Percentiles rank a stretch among this genome's conserved stretches.
Conservation (phyloP, 192 early-diverging fungal genomes). For the Paraglomus occultum region DNA sequence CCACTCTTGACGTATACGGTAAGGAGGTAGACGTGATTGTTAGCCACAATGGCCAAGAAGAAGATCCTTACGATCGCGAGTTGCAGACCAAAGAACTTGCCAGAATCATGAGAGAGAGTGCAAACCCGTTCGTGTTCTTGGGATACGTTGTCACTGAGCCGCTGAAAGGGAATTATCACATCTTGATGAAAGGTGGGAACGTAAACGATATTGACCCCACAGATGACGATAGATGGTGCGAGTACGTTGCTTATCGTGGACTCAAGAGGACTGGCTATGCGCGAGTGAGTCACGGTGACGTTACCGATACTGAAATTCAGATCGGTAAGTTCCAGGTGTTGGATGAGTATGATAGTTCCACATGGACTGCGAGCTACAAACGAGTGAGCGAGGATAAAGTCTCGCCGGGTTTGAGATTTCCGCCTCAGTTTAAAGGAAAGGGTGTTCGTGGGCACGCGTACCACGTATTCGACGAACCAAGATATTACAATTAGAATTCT, state of each 20-base stretch:
- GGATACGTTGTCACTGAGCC: slow-evolving; percentile 82
- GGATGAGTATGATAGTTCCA: slow-evolving; percentile 34
- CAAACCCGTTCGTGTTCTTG: slow-evolving; percentile 74
- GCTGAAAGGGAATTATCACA: slow-evolving; percentile 57
- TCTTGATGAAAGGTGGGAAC: slow-evolving; percentile 62
- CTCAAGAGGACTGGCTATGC: slow-evolving; percentile 72
- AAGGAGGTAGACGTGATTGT: slow-evolving; percentile 77
- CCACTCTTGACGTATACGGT: slow-evolving; percentile 81
- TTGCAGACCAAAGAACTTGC: slow-evolving; percentile 78
- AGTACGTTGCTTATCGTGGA: slow-evolving; percentile 80
- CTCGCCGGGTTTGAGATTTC: slow-evolving; percentile 57
- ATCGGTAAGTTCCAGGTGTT: slow-evolving; percentile 70
- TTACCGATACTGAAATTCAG: slow-evolving; percentile 86
- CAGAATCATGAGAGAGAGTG: slow-evolving; percentile 70
- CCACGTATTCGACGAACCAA: slow-evolving; percentile 77
- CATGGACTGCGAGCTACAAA: slow-evolving; percentile 55
- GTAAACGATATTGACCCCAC: slow-evolving; percentile 76
- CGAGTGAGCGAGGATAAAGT: slow-evolving; percentile 58
- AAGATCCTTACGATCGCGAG: slow-evolving; percentile 68
- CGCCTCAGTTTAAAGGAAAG: slow-evolving; percentile 61
- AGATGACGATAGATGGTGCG: slow-evolving; percentile 80
- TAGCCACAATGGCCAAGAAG: slow-evolving; percentile 82
- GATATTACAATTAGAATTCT: slow-evolving; percentile 52
- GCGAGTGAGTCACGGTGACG: slow-evolving; percentile 72
- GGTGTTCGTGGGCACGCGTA: slow-evolving; percentile 73